These are phyloP conservation scores for Aspergillus funiculosus DNA, from an alignment of 495 filamentous ascomycete genomes.

Conservation along the genomic window DNA sequence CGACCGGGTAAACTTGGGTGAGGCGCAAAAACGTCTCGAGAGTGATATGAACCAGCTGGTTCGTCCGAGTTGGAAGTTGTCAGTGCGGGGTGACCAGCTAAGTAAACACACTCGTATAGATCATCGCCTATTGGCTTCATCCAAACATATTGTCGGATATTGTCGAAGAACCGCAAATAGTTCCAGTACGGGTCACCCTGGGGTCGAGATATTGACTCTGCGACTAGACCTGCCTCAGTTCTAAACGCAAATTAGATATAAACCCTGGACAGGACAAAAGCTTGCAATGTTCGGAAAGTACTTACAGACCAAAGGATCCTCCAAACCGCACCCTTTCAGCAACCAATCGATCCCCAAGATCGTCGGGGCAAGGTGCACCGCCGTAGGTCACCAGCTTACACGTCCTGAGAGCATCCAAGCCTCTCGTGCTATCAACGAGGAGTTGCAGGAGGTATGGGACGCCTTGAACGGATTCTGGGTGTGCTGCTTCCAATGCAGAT, in stretches of 20 bases:
- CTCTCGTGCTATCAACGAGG: constrained; percentile 43
- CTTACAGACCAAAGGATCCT: constrained; percentile 49
- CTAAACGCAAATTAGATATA: constrained; percentile 24
- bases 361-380: constrained; percentile 51
- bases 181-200: constrained; percentile 48
- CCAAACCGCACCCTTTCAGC: constrained; percentile 43
- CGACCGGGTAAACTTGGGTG: constrained; percentile 53
- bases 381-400: constrained; percentile 47
- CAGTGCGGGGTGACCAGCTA: constrained; percentile 47
- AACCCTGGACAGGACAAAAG: not conserved
- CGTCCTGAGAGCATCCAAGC: constrained; percentile 38
- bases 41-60: constrained; percentile 47
- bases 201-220: constrained; percentile 45
- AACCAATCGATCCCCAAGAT: constrained; percentile 50
- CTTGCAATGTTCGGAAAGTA: constrained; percentile 1
- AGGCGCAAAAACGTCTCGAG: constrained; percentile 56
- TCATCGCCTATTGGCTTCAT: constrained; percentile 44
- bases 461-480: constrained; percentile 46
- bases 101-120: constrained; percentile 49
- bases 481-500: constrained; percentile 40
- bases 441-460: constrained; percentile 56
- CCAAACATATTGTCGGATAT: constrained; percentile 39
- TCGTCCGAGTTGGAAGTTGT: constrained; percentile 50
- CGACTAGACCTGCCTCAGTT: constrained; percentile 50
- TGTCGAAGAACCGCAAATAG: constrained; percentile 46